These are phyloP conservation scores for Fusarium sterilihyphosum DNA, from an alignment of 2,329 filamentous ascomycete species.

Conservation along the genomic window DNA sequence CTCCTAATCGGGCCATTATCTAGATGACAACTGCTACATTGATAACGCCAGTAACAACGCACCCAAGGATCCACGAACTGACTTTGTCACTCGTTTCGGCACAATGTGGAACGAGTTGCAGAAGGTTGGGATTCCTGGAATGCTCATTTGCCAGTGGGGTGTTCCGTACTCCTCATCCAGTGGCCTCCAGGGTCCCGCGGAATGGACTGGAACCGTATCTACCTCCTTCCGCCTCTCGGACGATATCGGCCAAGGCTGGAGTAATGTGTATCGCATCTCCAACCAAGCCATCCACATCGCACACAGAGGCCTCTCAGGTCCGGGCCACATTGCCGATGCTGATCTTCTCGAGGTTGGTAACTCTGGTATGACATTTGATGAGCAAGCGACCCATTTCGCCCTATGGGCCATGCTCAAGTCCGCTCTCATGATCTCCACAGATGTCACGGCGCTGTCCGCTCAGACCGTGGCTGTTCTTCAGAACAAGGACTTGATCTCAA, in stretches of 20 bases:
- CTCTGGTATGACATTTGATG: not conserved
- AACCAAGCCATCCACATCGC: not conserved
- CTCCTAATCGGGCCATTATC: not conserved
- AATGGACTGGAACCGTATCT: not conserved
- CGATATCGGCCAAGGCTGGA: not conserved
- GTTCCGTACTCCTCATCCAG: not conserved
- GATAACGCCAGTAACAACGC: not conserved
- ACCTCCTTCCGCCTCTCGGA: not conserved
- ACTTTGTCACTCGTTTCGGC: not conserved
- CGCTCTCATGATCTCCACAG: not conserved
- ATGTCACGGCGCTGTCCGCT: not conserved
- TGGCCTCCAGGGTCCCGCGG: not conserved
- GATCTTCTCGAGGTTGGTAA: conserved; percentile 1
- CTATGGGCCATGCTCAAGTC: not conserved
- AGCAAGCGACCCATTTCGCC: not conserved
- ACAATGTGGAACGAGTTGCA: not conserved
- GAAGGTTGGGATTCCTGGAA: not conserved
- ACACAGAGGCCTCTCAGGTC: not conserved
- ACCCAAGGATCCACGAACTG: not conserved
- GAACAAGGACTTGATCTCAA: not conserved
- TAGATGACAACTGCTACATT: not conserved
- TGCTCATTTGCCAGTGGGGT: not conserved
- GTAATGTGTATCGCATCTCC: not conserved
- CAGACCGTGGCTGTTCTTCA: not conserved
- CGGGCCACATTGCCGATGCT: not conserved